Evolutionary conservation across 805 yeast genomes (phyloP), one percentile per base, ranked within the genome.

Genomic region (Metschnikowia similis): DNA sequence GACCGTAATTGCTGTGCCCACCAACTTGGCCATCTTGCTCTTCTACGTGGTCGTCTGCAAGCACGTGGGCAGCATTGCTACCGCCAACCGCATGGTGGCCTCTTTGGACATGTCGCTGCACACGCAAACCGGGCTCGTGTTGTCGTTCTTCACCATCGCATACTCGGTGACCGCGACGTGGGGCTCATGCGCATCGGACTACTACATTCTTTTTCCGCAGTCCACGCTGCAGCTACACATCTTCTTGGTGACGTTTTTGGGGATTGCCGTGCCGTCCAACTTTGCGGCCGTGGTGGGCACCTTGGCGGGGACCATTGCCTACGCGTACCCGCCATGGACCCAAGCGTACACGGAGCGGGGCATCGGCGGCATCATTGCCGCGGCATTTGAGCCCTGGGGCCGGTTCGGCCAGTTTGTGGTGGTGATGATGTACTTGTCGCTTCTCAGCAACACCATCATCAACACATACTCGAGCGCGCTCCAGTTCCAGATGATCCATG

Each of bases 401-500:
- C 58, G 58, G 0, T 68, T 68, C 32, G 74, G 74, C 3, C 65
- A 66, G 48, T 65, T 69, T 53, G 59, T 68, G 27, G 62, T 65
- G 37, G 63, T 68, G 8, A 34, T 67, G 30, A 53, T 69, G 45
- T 69, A 56, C 57, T 49, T 69, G 10, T 68, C 72, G 8, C 57
- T 69, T 44, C 57, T 69, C 26, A 65, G 71, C 48, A 69, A 69
- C 58, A 69, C 69, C 49, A 64, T 69, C 52, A 58, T 69, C 60
- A 69, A 68, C 56, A 65, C 72, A 3, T 69, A 69, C 50, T 68
- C 72, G 5, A 61, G 65, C 10, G 72, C 70, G 1, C 64, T 69
- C 45, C 71, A 66, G 32, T 54, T 68, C 26, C 74, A 69, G 45
- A 56, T 69, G 45, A 61, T 66, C n/a, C 68, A 64, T 38, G 46